Evolutionary conservation across 345 rosid genomes (phyloP).

Genomic region (Cochlearia excelsa): DNA sequence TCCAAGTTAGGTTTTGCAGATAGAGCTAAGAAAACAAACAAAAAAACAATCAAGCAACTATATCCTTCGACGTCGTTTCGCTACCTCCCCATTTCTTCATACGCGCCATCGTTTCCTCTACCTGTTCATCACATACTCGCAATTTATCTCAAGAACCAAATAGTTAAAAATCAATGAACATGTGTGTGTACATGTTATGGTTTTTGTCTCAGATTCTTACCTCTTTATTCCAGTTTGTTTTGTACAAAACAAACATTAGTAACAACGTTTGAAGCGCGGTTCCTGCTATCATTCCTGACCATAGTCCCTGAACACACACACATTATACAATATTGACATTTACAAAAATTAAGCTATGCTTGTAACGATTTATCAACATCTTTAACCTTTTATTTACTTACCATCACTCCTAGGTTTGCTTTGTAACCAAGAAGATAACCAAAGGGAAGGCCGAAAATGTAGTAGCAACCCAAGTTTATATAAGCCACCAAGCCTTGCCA

Average conservation of each 20-base stretch:
- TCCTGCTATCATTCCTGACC: slow-evolving; percentile 85
- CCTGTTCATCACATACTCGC: slow-evolving; percentile 30
- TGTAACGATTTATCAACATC: neutral
- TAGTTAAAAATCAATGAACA: neutral
- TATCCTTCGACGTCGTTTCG: slow-evolving; percentile 26
- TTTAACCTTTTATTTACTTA: slow-evolving; percentile 18
- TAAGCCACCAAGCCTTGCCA: slow-evolving; percentile 89
- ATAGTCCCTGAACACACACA: slow-evolving; percentile 52
- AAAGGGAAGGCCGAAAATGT: slow-evolving; percentile 69
- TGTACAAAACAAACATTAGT: slow-evolving; percentile 51
- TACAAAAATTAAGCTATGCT: neutral
- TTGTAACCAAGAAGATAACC: slow-evolving; percentile 71
- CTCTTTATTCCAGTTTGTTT: slow-evolving; percentile 83
- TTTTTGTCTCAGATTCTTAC: slow-evolving; percentile 32
- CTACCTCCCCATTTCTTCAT: slow-evolving; percentile 68
- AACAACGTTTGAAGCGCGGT: slow-evolving; percentile 63
- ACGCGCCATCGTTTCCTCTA: slow-evolving; percentile 60
- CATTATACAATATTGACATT: too few relatives aligned
- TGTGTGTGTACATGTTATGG: neutral
- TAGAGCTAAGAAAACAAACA: neutral
- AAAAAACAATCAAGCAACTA: slow-evolving; percentile 19
- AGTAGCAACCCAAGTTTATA: slow-evolving; percentile 68
- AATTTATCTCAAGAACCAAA: neutral
- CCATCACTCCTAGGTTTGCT: slow-evolving; percentile 61
- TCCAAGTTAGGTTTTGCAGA: too few relatives aligned